Percentiles rank a stretch among this genome's conserved stretches.
Evolutionary conservation across 2,329 filamentous ascomycete genomes (phyloP).

Genomic region (Claviceps sp.): DNA sequence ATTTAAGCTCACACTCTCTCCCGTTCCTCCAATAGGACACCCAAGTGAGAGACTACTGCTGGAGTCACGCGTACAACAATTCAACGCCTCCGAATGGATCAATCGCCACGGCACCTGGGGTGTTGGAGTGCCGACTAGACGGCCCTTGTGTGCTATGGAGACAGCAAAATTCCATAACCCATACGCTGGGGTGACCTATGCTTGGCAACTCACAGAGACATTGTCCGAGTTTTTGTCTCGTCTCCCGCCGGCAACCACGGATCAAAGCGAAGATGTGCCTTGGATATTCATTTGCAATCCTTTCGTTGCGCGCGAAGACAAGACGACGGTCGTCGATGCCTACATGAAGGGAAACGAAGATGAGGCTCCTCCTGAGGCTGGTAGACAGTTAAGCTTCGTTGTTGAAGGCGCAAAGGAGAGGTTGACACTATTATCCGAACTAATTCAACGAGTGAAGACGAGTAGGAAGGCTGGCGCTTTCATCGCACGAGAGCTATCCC

Average conservation of each 20-base stretch:
- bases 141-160: slow-evolving; percentile 1
- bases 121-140: slow-evolving; percentile 2
- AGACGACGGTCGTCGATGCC: slow-evolving; percentile 20
- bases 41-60: slow-evolving; percentile 33
- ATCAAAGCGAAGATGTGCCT: slow-evolving; percentile 27
- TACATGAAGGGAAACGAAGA: slow-evolving; percentile 31
- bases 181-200: slow-evolving; percentile 38
- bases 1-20: background rate
- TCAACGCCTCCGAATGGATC: slow-evolving; percentile 35
- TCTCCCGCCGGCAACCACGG: slow-evolving; percentile 52
- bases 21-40: slow-evolving; percentile 33
- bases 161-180: slow-evolving; percentile 38
- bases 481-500: slow-evolving; percentile 33
- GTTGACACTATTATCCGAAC: slow-evolving; percentile 28
- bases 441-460: slow-evolving; percentile 34
- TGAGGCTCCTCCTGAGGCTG: slow-evolving; percentile 32
- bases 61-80: slow-evolving; percentile 33
- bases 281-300: slow-evolving; percentile 70
- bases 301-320: slow-evolving; percentile 27
- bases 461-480: slow-evolving; percentile 20
- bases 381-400: slow-evolving; percentile 34
- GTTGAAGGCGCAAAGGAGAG: slow-evolving; percentile 37
- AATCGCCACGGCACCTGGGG: slow-evolving; percentile 2
- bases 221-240: slow-evolving; percentile 52
- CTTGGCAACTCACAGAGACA: slow-evolving; percentile 51